Evolutionary conservation across 1,284 basidiomycete genomes (phyloP).

Genomic region (Trichosporon sp.): DNA sequence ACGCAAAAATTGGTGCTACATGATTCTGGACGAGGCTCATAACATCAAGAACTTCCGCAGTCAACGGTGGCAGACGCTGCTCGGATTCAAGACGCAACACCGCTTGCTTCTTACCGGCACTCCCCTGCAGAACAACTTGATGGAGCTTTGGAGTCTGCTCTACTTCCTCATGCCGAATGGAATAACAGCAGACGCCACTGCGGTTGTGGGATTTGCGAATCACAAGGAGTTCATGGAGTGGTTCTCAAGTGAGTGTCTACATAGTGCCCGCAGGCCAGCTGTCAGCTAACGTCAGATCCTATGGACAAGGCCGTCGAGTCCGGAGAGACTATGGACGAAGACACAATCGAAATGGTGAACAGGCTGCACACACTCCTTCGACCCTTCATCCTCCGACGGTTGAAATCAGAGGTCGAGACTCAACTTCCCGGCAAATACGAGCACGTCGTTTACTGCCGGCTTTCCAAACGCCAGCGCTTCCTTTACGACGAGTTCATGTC

Average conservation of each 20-base stretch:
- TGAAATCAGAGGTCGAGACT: slow-evolving; percentile 94
- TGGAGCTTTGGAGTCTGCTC: slow-evolving; percentile 89
- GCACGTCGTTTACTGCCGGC: slow-evolving; percentile 81
- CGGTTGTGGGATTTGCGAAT: slow-evolving; percentile 78
- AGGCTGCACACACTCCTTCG: slow-evolving; percentile 89
- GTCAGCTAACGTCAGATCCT: slow-evolving; percentile 57
- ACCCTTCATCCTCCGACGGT: slow-evolving; percentile 86
- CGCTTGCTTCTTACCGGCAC: slow-evolving; percentile 87
- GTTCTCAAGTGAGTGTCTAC: slow-evolving; percentile 76
- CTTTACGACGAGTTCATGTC: slow-evolving; percentile 99
- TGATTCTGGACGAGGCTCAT: slow-evolving; percentile 94
- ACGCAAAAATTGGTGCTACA: slow-evolving; percentile 91
- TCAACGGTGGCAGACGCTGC: slow-evolving; percentile 87
- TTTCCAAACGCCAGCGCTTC: slow-evolving; percentile 92
- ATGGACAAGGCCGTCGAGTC: slow-evolving; percentile 90
- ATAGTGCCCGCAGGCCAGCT: background rate
- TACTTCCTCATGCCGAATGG: slow-evolving; percentile 90
- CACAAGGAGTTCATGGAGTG: slow-evolving; percentile 92
- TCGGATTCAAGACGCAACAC: slow-evolving; percentile 89
- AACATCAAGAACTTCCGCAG: slow-evolving; percentile 99
- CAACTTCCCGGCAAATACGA: slow-evolving; percentile 93
- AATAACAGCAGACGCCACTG: slow-evolving; percentile 47
- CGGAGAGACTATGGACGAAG: slow-evolving; percentile 71
- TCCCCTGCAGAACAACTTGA: slow-evolving; percentile 91
- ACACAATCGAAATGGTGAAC: slow-evolving; percentile 76